Base-by-base conservation (phyloP, 306 rosid species). In the Glycyrrhiza uralensis region DNA sequence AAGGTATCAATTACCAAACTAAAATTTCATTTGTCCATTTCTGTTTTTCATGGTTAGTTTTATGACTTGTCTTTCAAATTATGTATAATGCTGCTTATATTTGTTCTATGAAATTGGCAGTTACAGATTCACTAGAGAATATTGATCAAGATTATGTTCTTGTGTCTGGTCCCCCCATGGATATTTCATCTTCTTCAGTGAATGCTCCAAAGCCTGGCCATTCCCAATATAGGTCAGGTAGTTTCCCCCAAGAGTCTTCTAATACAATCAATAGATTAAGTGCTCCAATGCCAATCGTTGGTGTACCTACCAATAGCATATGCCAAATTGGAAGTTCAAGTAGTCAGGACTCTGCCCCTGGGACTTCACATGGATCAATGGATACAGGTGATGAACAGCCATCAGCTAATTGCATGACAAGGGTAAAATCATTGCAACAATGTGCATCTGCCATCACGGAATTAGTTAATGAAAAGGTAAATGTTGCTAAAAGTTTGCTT, bases 91-190 rank as follows among this genome's bases (percentile, higher is more conserved):
- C 46, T 45, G 50, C 74, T 41, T 56, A 19, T 82, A 61, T 28
- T 77, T 49, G 64, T 77, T 75, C 56, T 75, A 46, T 85, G 66
- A 77, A 67, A 71, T 77, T 65, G 24, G 62, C 90, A 88, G 97
- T 87, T 76, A 68, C 75, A 3, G 97, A 95, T 79, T 83, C 96
- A 1, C 80, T 87, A 42, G 96, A 88, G 70, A 84, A 83, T 69
- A 88, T 90, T 61, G 99, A 89, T 84, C 99, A 92, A 88, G 99
- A 95, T 78, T 95, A 95, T 84, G 97, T 95, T 76, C 85, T 95
- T 49, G 99, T 95, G 57, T 85, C 92, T 71, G 99, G 96, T 7
- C 88, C 90, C 62, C 87, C 96, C 28, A 71, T 88, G 69, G 97
- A 95, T 58, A 79, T 75, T 74, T 78, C 96, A 15, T 87, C 90